Base-by-base conservation (phyloP, 2,329 filamentous ascomycete species). In the Colletotrichum euphorbiae region DNA sequence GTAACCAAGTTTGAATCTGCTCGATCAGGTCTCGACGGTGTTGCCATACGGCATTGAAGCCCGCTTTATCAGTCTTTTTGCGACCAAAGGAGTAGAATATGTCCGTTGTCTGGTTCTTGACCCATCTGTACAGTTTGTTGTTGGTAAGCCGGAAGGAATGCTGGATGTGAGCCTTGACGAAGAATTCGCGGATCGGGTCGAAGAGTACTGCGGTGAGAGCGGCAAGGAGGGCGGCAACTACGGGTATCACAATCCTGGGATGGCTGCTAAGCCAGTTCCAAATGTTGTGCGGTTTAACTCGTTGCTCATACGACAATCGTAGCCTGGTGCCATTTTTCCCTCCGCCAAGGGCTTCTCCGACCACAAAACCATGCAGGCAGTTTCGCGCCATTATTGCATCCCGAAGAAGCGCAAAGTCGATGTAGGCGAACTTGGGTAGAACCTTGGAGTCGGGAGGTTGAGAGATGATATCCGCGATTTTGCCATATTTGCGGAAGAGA, bases 121-220 rank as follows among this genome's bases (percentile, higher is more conserved):
- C 87, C 95, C 94, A 97, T 69, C 90, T 88, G 78, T 93, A 92
- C 15, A 94, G 74, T 52, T 82, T 85, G 74, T 90, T 95, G 69
- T 96, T 90, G 50, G 89, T 89, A 36, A 96, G 82, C 65, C 92
- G 88, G 69, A 96, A 89, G 0, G 90, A 89, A 52, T 90, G 87
- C 36, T 94, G 93, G 57, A 99, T 90, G 76, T 97, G 94, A 4
- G 91, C 86, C 75, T 93, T 93, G 80, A 98, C 93, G 74, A 97
- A 98, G 76, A 97, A 96, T 0, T 94, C 94, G 50, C 96, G 89
- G 66, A 99, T 94, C 0, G 96, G 96, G 73, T 99, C 96, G 74
- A 99, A 98, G 7, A 98, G 85, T 1, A 93, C 89, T 19, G 98
- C 93, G 0, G 94, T 97, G 54, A 96, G 82, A 38, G 91, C 90